phyloP scores from a whole-genome alignment of 2,329 filamentous ascomycete genomes.

The Teratosphaeria zuluensis region DNA sequence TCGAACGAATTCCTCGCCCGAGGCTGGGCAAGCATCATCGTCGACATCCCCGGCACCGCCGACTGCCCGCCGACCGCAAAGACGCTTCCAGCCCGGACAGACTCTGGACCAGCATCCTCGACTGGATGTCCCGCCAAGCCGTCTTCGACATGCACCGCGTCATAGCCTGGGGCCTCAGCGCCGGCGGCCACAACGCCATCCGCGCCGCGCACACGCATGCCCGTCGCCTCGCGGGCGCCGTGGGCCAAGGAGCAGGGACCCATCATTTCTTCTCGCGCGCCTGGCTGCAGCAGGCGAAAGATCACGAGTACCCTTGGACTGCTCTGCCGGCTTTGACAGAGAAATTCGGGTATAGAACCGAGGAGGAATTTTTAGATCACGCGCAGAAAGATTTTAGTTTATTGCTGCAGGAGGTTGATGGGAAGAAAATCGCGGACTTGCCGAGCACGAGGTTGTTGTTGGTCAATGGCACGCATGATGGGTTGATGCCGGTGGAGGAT shows the following conservation, averaged over 20 bases:
- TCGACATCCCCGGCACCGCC: constrained; percentile 58
- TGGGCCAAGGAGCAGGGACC: constrained; percentile 55
- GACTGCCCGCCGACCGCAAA: constrained; percentile 53
- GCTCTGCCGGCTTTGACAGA: constrained; percentile 38
- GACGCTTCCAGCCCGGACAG: constrained; percentile 53
- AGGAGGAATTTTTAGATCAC: constrained; percentile 46
- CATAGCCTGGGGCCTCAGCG: constrained; percentile 55
- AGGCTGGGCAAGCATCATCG: constrained; percentile 54
- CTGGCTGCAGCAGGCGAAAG: constrained; percentile 53
- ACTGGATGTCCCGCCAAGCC: constrained; percentile 45
- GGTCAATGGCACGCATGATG: constrained; percentile 53
- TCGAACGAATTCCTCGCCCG: constrained; percentile 52
- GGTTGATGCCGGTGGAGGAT: constrained; percentile 60
- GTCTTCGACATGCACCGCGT: constrained; percentile 49
- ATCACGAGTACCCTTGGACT: constrained; percentile 48
- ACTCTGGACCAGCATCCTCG: constrained; percentile 52
- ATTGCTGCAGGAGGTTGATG: constrained; percentile 36
- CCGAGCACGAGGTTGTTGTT: constrained; percentile 50
- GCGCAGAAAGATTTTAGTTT: constrained; percentile 55
- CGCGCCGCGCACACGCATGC: constrained; percentile 60
- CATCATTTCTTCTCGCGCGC: constrained; percentile 52
- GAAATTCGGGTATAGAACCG: constrained; percentile 52
- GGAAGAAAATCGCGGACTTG: constrained; percentile 43
- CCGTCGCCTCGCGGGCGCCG: constrained; percentile 41
- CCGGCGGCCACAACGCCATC: constrained; percentile 57